These are phyloP conservation scores for Hebeloma cylindrosporum DNA, from an alignment of 768 basidiomycete species.

Conservation along the genomic window DNA sequence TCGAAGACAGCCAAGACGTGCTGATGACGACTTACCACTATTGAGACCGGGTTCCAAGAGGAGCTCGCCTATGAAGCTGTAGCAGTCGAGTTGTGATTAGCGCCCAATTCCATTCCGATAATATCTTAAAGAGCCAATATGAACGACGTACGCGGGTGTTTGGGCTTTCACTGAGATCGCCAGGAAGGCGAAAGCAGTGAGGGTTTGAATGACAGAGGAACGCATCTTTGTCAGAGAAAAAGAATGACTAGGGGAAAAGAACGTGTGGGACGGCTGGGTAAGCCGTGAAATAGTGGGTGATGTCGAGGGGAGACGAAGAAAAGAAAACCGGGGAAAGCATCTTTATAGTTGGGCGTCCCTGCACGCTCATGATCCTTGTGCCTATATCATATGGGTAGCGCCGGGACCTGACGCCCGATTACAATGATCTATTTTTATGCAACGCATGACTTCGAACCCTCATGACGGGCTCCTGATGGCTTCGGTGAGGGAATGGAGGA, in stretches of 20 bases:
- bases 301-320: background rate
- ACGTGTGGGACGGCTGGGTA: conserved; percentile 14
- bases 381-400: too few species aligned
- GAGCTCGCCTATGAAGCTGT: conserved; percentile 42
- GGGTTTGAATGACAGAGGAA: conserved; percentile 11
- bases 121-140: background rate
- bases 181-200: conserved; percentile 19
- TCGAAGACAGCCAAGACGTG: background rate
- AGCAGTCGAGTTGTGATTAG: background rate
- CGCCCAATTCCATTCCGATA: background rate
- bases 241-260: conserved; percentile 21
- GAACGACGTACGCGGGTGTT: conserved; percentile 31
- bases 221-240: conserved; percentile 18
- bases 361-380: conserved; percentile 1
- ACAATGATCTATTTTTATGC: too few species aligned
- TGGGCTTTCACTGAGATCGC: conserved; percentile 26
- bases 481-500: too few species aligned
- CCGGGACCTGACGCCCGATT: too few species aligned
- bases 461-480: too few species aligned
- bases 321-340: background rate
- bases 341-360: conserved; percentile 4
- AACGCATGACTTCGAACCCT: too few species aligned
- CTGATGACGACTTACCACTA: conserved; percentile 31
- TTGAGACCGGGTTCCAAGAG: conserved; percentile 45
- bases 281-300: background rate